Evolutionary conservation across 2,329 filamentous ascomycete genomes (phyloP), one percentile per base, ranked within the genome.

Genomic region (Diatrype stigma): DNA sequence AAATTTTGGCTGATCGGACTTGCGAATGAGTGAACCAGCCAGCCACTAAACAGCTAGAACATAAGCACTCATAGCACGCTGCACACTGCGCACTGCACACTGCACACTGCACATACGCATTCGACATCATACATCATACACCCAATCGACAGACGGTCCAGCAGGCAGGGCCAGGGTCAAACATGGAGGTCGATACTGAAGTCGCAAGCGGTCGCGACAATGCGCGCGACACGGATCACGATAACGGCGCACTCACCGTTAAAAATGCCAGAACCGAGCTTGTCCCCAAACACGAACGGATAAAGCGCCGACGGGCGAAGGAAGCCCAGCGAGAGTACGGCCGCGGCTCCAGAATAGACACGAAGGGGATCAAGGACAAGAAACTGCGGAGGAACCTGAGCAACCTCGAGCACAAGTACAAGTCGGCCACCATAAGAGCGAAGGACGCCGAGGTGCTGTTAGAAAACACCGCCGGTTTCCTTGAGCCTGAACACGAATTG

Each of bases 371-470:
- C 62, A 88, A 85, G 63, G 91, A 97, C 76, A 95, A 89, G 78
- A 99, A 97, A 69, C 73, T 97, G 56, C 86, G 90, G 46, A 81
- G 84, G 12, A 96, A 90, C 57, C 73, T 99, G 46, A 86, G 85
- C 65, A 78, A 78, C 2, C 79, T 96, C 44, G 94, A 99, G 67
- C 75, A 75, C 53, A 94, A 94, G 69, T 93, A 91, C 71, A 83
- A 91, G 63, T 81, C 87, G 61, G 93, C 93, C 1, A 76, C 88
- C 1, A 70, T 95, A 34, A 86, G 89, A 68, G 91, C 94, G 16
- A 96, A 96, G 71, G 93, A 96, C 76, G 90, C 93, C 21, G 94
- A 99, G 72, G 94, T 99, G 51, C 74, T 99, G 61, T 81, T 96
- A 49, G 93, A 97, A 70, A 90, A 96, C 67, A 82, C 86, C 6